Evolutionary conservation across 768 basidiomycete genomes (phyloP), one percentile per base, ranked within the genome.

Genomic region (Mycena epipterygia): DNA sequence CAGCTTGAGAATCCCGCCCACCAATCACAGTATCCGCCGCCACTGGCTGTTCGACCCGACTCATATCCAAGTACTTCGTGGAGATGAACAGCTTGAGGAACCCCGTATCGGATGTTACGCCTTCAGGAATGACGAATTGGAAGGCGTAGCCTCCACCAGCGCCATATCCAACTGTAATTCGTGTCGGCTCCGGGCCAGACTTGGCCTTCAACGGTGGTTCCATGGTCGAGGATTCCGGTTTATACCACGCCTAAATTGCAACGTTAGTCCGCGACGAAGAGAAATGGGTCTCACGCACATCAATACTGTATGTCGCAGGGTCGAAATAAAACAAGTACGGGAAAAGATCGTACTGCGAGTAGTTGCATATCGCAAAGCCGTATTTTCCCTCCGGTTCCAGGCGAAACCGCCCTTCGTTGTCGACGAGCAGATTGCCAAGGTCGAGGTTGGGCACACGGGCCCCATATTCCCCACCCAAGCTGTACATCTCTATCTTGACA

Each of bases 41-140:
- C 19, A 55, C 56, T 17, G 49, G 42, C 73, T 87, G 86, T 74
- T 87, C 86, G 67, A 87, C 77, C 27, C 81, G 74, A 41, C 76
- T 78, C 76, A 87, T 78, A 5, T 84, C 84, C 7, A 84, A 79
- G 67, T 83, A 86, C 16, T 74, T 76, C 3, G 84, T 86, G 16
- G 85, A 87, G 8, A 86, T 79, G 71, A 87, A 88, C 19, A 87
- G 70, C 67, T 87, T 87, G 61, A 88, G 73, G 76, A 87, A 87
- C 16, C 84, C 84, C 0, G 82, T 81, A 46, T 83, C 84, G 39
- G 77, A 75, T 21, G 79, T 76, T 19, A 75, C 71, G 21, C 76
- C 76, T 16, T 77, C 76, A 8, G 78, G 76, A 6, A 83, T 72
- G 3, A 80, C 75, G 63, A 85, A 83, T 62, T 64, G 58, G 55